Conservation (phyloP, 768 basidiomycete genomes). For the Boletus coccyginus region DNA sequence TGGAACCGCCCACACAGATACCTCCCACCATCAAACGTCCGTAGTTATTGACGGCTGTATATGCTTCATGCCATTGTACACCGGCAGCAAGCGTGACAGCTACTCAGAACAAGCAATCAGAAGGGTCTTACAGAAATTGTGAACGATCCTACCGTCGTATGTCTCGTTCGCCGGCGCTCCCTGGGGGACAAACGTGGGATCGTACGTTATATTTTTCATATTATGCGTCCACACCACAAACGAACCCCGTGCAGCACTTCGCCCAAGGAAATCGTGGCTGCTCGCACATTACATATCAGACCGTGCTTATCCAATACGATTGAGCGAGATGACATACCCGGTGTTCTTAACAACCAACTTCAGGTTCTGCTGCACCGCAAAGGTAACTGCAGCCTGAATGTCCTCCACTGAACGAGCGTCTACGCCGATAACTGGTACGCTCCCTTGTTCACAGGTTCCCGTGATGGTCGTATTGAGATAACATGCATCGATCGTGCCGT, state of each 20-base stretch:
- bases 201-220: slow-evolving; percentile 38
- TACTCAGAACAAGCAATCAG: slow-evolving; percentile 17
- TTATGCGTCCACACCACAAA: slow-evolving; percentile 45
- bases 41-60: slow-evolving; percentile 37
- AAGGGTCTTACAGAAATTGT: not conserved
- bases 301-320: not conserved
- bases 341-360: slow-evolving; percentile 29
- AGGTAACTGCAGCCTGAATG: slow-evolving; percentile 25
- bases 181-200: slow-evolving; percentile 30
- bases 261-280: slow-evolving; percentile 41
- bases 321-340: slow-evolving; percentile 14
- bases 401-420: slow-evolving; percentile 23
- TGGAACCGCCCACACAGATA: slow-evolving; percentile 35
- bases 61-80: slow-evolving; percentile 48
- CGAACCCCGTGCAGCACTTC: slow-evolving; percentile 37
- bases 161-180: slow-evolving; percentile 25
- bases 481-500: slow-evolving; percentile 43
- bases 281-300: not conserved
- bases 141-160: slow-evolving; percentile 20
- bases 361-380: slow-evolving; percentile 21
- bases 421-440: slow-evolving; percentile 25
- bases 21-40: slow-evolving; percentile 46
- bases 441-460: slow-evolving; percentile 22
- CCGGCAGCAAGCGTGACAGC: slow-evolving; percentile 39
- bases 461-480: slow-evolving; percentile 33